These are phyloP conservation scores for Polygonum maritimum DNA, from an alignment of 148 eudicot genomes.

Conservation along the genomic window DNA sequence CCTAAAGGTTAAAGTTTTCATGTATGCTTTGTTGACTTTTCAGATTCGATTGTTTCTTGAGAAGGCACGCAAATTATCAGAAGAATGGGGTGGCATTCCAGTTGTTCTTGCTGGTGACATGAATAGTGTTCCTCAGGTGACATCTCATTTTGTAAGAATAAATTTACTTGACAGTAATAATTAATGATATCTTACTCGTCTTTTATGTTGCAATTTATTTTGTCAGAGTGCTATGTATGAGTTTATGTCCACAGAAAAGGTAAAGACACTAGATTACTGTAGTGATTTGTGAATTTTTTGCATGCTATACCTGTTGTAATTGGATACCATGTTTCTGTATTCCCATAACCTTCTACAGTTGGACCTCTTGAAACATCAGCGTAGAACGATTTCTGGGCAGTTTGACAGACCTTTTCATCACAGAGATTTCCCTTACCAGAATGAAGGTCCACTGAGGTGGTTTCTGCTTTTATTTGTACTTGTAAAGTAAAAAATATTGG, in stretches of 20 bases:
- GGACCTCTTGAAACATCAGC: conserved; percentile 39
- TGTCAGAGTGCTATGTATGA: conserved; percentile 62
- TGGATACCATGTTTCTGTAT: background rate
- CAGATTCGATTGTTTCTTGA: conserved; percentile 56
- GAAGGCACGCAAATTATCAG: conserved; percentile 49
- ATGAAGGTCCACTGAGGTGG: conserved; percentile 27
- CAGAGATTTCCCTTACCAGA: conserved; percentile 13
- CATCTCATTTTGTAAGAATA: background rate
- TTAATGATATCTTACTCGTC: conserved; percentile 2
- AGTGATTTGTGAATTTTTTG: background rate
- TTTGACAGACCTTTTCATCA: conserved; percentile 13
- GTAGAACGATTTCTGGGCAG: conserved; percentile 43
- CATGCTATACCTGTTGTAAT: background rate
- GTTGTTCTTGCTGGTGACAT: conserved; percentile 69
- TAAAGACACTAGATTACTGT: conserved; percentile 13
- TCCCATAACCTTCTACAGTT: conserved; percentile 33
- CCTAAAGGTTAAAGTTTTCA: background rate
- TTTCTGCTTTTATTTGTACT: background rate
- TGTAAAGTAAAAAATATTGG: background rate
- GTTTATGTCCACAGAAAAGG: conserved; percentile 54
- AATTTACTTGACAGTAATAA: background rate
- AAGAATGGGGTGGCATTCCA: conserved; percentile 62
- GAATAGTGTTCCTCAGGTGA: conserved; percentile 56
- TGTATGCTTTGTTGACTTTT: conserved; percentile 2
- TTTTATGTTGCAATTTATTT: conserved; percentile 9